Evolutionary conservation across 495 filamentous ascomycete species (phyloP).

Genomic region (Evernia prunastri): DNA sequence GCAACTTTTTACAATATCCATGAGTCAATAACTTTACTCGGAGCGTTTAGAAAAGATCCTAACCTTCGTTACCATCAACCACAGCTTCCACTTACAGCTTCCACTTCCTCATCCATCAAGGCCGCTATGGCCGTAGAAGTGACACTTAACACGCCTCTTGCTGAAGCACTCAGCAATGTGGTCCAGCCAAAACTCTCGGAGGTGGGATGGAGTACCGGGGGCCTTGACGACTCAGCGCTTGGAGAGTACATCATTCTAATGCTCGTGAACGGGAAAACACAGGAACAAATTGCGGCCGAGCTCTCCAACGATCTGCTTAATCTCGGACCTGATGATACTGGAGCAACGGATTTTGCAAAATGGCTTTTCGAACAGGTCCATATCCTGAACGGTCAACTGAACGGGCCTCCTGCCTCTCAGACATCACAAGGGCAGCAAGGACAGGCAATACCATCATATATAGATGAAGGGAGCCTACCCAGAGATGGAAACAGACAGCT

Average conservation of each 20-base stretch:
- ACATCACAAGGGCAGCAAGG: conserved; percentile 25
- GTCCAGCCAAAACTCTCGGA: conserved; percentile 94
- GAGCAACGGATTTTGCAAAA: conserved; percentile 72
- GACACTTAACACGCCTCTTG: conserved; percentile 66
- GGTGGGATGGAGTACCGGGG: conserved; percentile 80
- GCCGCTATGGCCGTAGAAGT: conserved; percentile 65
- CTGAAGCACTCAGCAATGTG: conserved; percentile 67
- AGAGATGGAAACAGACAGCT: conserved; percentile 24
- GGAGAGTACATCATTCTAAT: conserved; percentile 95
- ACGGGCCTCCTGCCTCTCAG: conserved; percentile 35
- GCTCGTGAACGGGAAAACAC: conserved; percentile 88
- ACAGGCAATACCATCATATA: conserved; percentile 37
- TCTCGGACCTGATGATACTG: conserved; percentile 73
- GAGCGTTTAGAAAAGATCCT: background rate
- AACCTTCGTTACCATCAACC: background rate
- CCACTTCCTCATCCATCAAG: background rate
- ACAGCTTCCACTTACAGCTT: conserved; percentile 2
- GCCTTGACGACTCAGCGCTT: conserved; percentile 72
- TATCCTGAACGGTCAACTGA: conserved; percentile 56
- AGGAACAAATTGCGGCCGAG: conserved; percentile 82
- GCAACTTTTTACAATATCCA: background rate
- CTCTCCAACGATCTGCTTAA: conserved; percentile 82
- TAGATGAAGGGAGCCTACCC: conserved; percentile 27
- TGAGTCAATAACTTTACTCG: background rate
- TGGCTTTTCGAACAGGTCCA: conserved; percentile 89